Percentiles rank a stretch among this genome's conserved stretches.
These are phyloP conservation scores for Brassica rapa DNA, from an alignment of 345 rosid genomes.

Conservation along the genomic window DNA sequence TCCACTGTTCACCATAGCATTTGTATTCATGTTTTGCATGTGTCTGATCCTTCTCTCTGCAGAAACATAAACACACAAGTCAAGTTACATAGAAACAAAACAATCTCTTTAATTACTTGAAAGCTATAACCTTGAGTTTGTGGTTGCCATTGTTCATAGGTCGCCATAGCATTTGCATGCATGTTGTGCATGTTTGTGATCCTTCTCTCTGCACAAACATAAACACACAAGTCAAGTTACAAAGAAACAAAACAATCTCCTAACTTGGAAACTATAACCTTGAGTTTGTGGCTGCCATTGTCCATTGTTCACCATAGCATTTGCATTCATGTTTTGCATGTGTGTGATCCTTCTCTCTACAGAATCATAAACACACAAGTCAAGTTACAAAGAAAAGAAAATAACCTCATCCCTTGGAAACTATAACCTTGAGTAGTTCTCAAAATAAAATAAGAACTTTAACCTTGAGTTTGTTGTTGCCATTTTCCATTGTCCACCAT, in stretches of 20 bases:
- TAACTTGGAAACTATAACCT: conserved; percentile 10
- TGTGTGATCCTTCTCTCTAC: conserved; percentile 37
- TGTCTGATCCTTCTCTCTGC: conserved; percentile 47
- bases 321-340: conserved; percentile 45
- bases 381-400: not conserved
- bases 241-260: too few relatives aligned
- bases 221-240: not conserved
- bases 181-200: conserved; percentile 45
- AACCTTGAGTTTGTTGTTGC: conserved; percentile 7
- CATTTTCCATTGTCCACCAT: conserved; percentile 38
- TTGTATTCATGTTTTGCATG: conserved; percentile 43
- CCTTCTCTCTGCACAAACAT: conserved; percentile 16
- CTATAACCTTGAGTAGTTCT: not conserved
- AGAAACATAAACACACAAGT: not conserved
- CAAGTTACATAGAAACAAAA: not conserved
- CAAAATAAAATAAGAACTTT: not conserved
- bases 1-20: conserved; percentile 40
- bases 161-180: conserved; percentile 43
- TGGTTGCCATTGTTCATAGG: conserved; percentile 47
- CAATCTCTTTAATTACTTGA: not conserved
- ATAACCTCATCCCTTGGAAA: not conserved
- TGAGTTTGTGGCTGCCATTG: conserved; percentile 49
- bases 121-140: conserved; percentile 44
- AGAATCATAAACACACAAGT: conserved; percentile 2
- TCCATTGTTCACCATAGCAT: conserved; percentile 39